Conservation (phyloP, 1,284 basidiomycete species). For the Volvariella surrecta region DNA sequence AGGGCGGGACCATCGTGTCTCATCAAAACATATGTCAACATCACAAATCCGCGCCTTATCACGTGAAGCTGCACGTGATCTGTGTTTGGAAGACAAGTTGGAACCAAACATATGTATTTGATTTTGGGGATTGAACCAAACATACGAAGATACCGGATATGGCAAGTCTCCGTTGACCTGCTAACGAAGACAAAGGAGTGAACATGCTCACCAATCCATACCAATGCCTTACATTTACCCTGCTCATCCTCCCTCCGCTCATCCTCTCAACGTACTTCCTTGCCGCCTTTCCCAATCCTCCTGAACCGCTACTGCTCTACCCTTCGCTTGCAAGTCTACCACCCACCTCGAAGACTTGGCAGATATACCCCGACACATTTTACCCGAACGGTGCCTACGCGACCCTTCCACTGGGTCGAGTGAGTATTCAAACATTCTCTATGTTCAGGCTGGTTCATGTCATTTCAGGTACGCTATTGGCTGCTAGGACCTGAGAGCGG, state of each 20-base stretch:
- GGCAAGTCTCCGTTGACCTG: neutral
- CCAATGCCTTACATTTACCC: conserved; percentile 43
- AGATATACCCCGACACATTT: conserved; percentile 62
- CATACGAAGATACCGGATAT: neutral
- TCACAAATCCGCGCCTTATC: too few species aligned
- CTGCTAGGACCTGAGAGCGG: conserved; percentile 62
- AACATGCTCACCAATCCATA: conserved; percentile 19
- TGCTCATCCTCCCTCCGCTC: conserved; percentile 51
- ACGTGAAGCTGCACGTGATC: too few species aligned
- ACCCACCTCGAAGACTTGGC: conserved; percentile 41
- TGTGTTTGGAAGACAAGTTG: too few species aligned
- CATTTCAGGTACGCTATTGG: conserved; percentile 61
- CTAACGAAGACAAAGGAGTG: too few species aligned
- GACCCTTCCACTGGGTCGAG: conserved; percentile 50
- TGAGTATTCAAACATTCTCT: conserved; percentile 16
- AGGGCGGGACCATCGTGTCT: too few species aligned
- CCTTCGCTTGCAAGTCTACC: conserved; percentile 54
- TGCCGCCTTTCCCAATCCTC: conserved; percentile 52
- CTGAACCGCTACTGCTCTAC: conserved; percentile 37
- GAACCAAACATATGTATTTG: too few species aligned
- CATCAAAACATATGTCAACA: too few species aligned
- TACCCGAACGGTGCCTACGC: conserved; percentile 61
- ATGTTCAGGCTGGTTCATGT: neutral
- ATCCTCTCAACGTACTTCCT: conserved; percentile 52
- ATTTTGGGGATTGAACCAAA: too few species aligned